These are phyloP conservation scores for Golubevia sp. DNA, from an alignment of 1,284 basidiomycete species.

Conservation along the genomic window DNA sequence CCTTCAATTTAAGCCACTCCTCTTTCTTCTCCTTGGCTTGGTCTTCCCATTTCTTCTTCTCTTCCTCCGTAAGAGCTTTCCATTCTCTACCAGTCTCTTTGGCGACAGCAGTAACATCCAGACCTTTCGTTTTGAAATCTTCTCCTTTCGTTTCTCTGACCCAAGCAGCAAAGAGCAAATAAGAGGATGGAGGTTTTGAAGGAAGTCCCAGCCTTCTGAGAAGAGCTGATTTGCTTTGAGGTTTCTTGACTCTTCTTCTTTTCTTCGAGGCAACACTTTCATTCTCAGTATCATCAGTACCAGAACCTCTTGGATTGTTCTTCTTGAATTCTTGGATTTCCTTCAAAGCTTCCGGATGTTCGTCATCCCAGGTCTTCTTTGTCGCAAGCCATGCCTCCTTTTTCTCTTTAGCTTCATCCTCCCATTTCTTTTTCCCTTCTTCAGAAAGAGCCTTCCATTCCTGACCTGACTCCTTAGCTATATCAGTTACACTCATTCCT, in stretches of 20 bases:
- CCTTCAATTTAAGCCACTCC: slow-evolving; percentile 11
- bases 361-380: background rate
- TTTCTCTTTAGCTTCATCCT: slow-evolving; percentile 16
- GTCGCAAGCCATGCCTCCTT: slow-evolving; percentile 14
- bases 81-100: slow-evolving; percentile 24
- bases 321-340: background rate
- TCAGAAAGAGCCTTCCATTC: slow-evolving; percentile 22
- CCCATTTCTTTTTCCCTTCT: slow-evolving; percentile 18
- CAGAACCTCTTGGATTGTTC: background rate
- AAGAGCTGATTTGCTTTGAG: too few relatives aligned
- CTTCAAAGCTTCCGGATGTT: background rate
- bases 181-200: slow-evolving; percentile 17
- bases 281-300: background rate
- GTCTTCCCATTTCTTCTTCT: slow-evolving; percentile 21
- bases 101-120: slow-evolving; percentile 22
- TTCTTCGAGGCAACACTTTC: too few relatives aligned
- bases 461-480: slow-evolving; percentile 23
- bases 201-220: too few relatives aligned
- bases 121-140: slow-evolving; percentile 11
- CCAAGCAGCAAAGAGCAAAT: slow-evolving; percentile 28
- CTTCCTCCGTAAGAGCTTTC: slow-evolving; percentile 15
- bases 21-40: slow-evolving; percentile 15
- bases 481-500: slow-evolving; percentile 13
- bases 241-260: too few relatives aligned
- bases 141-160: slow-evolving; percentile 17